phyloP scores from a whole-genome alignment of 1,284 basidiomycete species.

The Fomitopsis palustris region DNA sequence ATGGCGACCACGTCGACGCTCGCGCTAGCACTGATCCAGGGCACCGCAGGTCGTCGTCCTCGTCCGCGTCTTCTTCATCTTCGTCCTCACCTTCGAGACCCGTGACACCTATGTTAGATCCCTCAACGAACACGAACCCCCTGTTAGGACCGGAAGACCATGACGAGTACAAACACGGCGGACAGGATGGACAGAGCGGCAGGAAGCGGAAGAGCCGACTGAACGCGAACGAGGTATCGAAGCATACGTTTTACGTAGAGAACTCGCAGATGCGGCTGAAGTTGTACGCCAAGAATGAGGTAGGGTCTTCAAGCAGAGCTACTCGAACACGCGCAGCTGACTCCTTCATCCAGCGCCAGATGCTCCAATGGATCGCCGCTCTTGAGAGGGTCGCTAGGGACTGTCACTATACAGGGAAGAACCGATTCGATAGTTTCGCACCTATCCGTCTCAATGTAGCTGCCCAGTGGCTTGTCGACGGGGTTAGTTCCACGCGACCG shows the following conservation, averaged over 20 bases:
- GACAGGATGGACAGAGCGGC: conserved; percentile 27
- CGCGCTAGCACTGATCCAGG: conserved; percentile 4
- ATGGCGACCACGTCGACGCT: conserved; percentile 8
- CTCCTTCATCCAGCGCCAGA: conserved; percentile 65
- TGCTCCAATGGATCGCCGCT: conserved; percentile 96
- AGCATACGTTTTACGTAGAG: conserved; percentile 93
- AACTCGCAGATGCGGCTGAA: conserved; percentile 92
- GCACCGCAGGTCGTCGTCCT: conserved; percentile 21
- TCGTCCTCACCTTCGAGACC: conserved; percentile 30
- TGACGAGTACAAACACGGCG: conserved; percentile 24
- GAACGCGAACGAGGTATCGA: conserved; percentile 59
- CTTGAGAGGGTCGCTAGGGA: conserved; percentile 80
- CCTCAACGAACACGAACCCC: conserved; percentile 69
- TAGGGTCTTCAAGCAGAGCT: conserved; percentile 22
- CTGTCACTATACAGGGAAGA: conserved; percentile 78
- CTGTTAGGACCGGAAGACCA: conserved; percentile 30
- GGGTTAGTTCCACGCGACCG: conserved; percentile 43
- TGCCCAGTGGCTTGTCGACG: conserved; percentile 99
- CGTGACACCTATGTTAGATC: conserved; percentile 61
- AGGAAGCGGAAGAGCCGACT: conserved; percentile 36
- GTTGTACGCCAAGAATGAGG: conserved; percentile 87
- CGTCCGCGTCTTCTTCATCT: conserved; percentile 22
- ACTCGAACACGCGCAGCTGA: no score
- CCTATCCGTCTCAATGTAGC: conserved; percentile 92
- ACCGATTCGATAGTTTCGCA: conserved; percentile 93